Evolutionary conservation across 805 yeast genomes (phyloP).

Genomic region (Candida rishiriensis): DNA sequence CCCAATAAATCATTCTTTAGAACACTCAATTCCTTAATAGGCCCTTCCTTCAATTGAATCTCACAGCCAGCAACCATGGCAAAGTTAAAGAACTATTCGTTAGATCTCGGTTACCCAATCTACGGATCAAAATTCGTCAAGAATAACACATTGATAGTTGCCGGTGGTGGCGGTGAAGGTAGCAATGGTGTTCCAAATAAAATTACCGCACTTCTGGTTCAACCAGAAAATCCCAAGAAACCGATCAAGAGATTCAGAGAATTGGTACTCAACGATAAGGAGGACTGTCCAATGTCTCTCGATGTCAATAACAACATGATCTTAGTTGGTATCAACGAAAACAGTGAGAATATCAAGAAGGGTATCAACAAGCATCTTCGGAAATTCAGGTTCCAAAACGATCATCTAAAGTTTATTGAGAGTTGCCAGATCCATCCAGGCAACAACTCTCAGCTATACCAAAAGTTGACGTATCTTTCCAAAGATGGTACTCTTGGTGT

Average conservation of each 20-base stretch:
- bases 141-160: slow-evolving; percentile 56
- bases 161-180: slow-evolving; percentile 97
- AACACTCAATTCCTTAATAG: no score
- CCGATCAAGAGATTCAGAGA: slow-evolving; percentile 60
- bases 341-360: slow-evolving; percentile 49
- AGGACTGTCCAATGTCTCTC: slow-evolving; percentile 85
- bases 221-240: slow-evolving; percentile 44
- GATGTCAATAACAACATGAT: slow-evolving; percentile 54
- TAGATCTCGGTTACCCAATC: slow-evolving; percentile 63
- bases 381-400: slow-evolving; percentile 53
- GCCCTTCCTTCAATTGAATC: no score
- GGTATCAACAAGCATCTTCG: slow-evolving; percentile 70
- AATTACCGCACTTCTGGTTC: slow-evolving; percentile 59
- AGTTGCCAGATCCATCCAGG: slow-evolving; percentile 56
- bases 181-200: slow-evolving; percentile 85
- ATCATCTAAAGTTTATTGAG: slow-evolving; percentile 56
- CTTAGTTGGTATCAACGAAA: slow-evolving; percentile 74
- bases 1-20: no score
- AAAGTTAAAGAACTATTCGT: slow-evolving; percentile 19
- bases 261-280: slow-evolving; percentile 45
- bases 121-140: slow-evolving; percentile 71
- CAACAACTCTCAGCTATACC: slow-evolving; percentile 50
- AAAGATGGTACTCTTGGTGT: slow-evolving; percentile 61
- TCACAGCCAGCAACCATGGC: slow-evolving; percentile 12
- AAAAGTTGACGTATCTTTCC: slow-evolving; percentile 56